Conservation (phyloP, 176 grass and related monocot genomes). For the Stipa capillata region DNA sequence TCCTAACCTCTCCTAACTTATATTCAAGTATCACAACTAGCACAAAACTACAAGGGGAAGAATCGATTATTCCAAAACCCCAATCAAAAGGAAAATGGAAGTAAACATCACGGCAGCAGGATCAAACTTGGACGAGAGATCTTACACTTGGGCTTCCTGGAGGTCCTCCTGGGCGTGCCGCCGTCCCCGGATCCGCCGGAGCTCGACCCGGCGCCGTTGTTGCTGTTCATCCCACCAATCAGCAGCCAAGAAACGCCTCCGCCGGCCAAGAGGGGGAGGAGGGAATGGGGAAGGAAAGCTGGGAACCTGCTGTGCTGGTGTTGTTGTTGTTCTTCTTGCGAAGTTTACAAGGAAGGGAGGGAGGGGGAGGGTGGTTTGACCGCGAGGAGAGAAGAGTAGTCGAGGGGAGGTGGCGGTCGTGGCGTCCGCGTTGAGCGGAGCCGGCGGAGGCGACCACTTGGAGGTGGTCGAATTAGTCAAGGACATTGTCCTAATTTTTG, state of each 20-base stretch:
- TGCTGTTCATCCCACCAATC: constrained; percentile 11
- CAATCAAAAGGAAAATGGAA: not conserved
- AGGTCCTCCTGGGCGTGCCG: constrained; percentile 29
- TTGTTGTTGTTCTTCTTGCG: constrained; percentile 8
- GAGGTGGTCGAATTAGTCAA: constrained; percentile 11
- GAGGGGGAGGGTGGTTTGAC: constrained; percentile 45
- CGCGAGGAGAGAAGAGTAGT: no score
- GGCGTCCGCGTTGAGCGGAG: constrained; percentile 22
- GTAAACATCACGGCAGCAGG: no score
- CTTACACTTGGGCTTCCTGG: constrained; percentile 59
- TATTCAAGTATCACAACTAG: no score
- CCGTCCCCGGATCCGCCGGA: constrained; percentile 51
- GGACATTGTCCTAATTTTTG: not conserved
- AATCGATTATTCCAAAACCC: not conserved
- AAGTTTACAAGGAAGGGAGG: constrained; percentile 34
- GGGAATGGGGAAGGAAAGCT: no score
- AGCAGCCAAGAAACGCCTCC: constrained; percentile 38
- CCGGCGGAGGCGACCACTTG: constrained; percentile 31
- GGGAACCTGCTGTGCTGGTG: not conserved
- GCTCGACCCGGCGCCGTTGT: constrained; percentile 20
- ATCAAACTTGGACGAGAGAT: constrained; percentile 25
- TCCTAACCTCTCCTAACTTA: no score
- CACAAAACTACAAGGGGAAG: not conserved
- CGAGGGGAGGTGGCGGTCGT: not conserved
- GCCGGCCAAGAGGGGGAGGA: no score